Conservation (phyloP, 2,329 filamentous ascomycete species). For the Chaetomium sp. region DNA sequence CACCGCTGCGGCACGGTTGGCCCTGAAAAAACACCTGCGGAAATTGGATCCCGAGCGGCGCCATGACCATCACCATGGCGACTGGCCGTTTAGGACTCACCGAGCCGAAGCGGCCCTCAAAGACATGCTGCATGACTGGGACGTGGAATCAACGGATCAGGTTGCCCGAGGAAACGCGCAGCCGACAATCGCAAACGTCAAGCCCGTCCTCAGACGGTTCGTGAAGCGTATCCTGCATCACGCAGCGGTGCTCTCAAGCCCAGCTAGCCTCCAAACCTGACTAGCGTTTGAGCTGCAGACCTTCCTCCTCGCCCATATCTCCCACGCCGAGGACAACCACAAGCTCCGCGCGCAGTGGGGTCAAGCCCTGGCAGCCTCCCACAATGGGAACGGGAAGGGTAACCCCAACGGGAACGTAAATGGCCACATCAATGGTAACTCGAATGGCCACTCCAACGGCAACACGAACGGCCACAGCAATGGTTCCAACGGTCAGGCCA, state of each 20-base stretch:
- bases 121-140: not conserved
- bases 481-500: not conserved
- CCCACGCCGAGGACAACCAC: conserved; percentile 1
- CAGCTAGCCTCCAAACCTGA: not conserved
- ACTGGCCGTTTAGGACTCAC: not conserved
- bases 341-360: not conserved
- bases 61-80: not conserved
- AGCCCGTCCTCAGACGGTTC: not conserved
- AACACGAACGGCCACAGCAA: not conserved
- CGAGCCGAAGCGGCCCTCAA: not conserved
- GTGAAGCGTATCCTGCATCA: not conserved
- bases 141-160: not conserved
- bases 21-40: not conserved
- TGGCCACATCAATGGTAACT: not conserved
- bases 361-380: not conserved
- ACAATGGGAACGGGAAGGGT: not conserved
- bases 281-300: not conserved
- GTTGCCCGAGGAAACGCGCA: not conserved
- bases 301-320: not conserved
- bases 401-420: not conserved
- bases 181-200: not conserved
- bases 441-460: not conserved
- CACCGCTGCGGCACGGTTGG: not conserved
- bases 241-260: not conserved
- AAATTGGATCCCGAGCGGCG: not conserved